Base-by-base conservation (phyloP, 306 rosid genomes). In the Vicia sativa region DNA sequence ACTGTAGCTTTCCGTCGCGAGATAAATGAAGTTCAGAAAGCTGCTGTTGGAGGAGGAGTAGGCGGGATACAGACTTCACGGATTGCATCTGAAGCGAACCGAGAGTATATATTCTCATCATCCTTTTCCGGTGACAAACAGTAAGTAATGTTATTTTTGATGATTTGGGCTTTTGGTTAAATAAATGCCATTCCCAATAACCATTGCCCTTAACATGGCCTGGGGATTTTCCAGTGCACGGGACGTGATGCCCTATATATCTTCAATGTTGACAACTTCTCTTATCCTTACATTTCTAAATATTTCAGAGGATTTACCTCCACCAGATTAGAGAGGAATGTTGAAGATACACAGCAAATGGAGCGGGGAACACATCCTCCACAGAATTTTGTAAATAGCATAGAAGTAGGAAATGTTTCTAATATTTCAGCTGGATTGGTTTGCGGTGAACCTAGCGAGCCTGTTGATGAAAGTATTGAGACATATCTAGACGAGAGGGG, bases 1-100 rank as follows among this genome's bases (percentile, higher is more conserved):
- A 87, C 96, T 76, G 98, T 92, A 76, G 87, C 98, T 81, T 89
- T 92, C 77, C 95, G 98, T 18, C 89, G 96, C 46, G 98, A 92
- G 84, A 92, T 92, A 67, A 79, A 89, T 81, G 85, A 75, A 81
- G 96, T 89, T 73, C 98, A 92, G 83, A 92, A 92, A 79, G 81
- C 86, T 70, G 89, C 98, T 62, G 46, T 83, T 58, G 98, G 97
- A 45, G 78, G 91, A 57, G 96, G 88, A 46, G 87, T 89, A 64
- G 90, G 73, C 63, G 98, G 98, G 62, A 83, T 92, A 52, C 96
- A 87, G 52, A 87, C 93, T 70, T 92, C 98, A 31, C 81, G 96
- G 65, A 87, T 92, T 34, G 98, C 96, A 67, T 92, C 98, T 67
- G 96, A 92, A 79, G 87, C 96, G 26, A 85, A 86, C 85, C 85